Evolutionary conservation across 768 basidiomycete genomes (phyloP).

Genomic region (Kwoniella sp.): DNA sequence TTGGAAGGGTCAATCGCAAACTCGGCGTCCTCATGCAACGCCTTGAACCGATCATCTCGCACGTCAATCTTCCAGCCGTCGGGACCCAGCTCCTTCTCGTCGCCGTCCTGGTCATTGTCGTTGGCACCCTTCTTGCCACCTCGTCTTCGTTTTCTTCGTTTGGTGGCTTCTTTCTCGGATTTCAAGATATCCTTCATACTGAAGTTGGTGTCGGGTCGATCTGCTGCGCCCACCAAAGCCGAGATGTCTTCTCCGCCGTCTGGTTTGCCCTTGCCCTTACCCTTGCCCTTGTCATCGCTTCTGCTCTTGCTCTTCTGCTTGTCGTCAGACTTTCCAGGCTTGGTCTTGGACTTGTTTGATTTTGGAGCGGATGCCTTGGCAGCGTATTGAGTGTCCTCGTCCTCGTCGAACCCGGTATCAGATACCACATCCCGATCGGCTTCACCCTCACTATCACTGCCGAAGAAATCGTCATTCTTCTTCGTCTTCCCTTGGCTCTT

Average conservation of each 20-base stretch:
- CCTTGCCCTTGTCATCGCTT: conserved; percentile 13
- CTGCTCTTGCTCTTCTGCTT: conserved; percentile 31
- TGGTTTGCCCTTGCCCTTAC: conserved; percentile 1
- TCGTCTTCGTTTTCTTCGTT: conserved; percentile 59
- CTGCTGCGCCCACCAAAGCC: conserved; percentile 34
- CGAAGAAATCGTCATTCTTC: conserved; percentile 76
- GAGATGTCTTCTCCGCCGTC: conserved; percentile 27
- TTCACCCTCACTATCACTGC: conserved; percentile 57
- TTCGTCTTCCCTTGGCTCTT: conserved; percentile 18
- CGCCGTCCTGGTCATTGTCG: conserved; percentile 29
- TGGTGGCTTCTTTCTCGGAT: conserved; percentile 70
- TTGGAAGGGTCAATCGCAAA: conserved; percentile 96
- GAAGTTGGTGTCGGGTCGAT: conserved; percentile 64
- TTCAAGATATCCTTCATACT: conserved; percentile 85
- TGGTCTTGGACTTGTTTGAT: not conserved
- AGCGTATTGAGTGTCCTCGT: not conserved
- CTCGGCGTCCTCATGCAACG: conserved; percentile 81
- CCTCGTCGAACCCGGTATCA: conserved; percentile 7
- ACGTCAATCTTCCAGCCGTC: conserved; percentile 81
- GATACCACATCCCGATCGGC: conserved; percentile 48
- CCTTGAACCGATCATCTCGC: conserved; percentile 83
- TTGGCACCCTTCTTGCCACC: conserved; percentile 60
- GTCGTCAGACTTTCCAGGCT: not conserved
- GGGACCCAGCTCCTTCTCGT: conserved; percentile 65
- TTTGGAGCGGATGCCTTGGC: conserved; percentile 4